phyloP scores from a whole-genome alignment of 148 eudicot genomes.

The Suaeda aralocaspica region DNA sequence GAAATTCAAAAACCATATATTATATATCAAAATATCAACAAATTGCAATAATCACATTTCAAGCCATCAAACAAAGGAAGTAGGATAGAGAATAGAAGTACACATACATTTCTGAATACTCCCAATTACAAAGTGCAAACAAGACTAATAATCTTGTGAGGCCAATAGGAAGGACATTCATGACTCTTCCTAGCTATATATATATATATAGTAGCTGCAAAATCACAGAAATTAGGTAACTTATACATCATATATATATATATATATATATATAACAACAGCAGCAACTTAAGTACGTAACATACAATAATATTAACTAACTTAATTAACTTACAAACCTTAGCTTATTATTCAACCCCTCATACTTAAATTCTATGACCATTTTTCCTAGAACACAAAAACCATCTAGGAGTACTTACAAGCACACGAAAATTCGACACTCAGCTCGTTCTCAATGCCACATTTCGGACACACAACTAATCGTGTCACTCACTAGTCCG shows the following conservation, averaged over 20 bases:
- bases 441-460: constrained; percentile 40
- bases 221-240: background rate
- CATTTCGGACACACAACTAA: constrained; percentile 38
- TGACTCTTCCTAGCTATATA: background rate
- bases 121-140: background rate
- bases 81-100: background rate
- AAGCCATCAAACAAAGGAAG: background rate
- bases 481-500: constrained; percentile 32
- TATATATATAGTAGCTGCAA: background rate
- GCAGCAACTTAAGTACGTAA: background rate
- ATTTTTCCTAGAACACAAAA: constrained; percentile 5
- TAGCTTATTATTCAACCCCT: constrained; percentile 22
- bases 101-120: background rate
- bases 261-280: background rate
- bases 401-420: constrained; percentile 32
- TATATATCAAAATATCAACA: too few relatives aligned
- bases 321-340: background rate
- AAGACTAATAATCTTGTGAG: background rate
- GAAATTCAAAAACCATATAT: too few relatives aligned
- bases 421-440: constrained; percentile 28
- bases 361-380: background rate
- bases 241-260: background rate
- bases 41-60: too few relatives aligned
- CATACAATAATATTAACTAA: background rate
- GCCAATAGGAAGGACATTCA: too few relatives aligned